Evolutionary conservation across 1,284 basidiomycete genomes (phyloP), one percentile per base, ranked within the genome.

Genomic region (Salmacisia buchloeana): DNA sequence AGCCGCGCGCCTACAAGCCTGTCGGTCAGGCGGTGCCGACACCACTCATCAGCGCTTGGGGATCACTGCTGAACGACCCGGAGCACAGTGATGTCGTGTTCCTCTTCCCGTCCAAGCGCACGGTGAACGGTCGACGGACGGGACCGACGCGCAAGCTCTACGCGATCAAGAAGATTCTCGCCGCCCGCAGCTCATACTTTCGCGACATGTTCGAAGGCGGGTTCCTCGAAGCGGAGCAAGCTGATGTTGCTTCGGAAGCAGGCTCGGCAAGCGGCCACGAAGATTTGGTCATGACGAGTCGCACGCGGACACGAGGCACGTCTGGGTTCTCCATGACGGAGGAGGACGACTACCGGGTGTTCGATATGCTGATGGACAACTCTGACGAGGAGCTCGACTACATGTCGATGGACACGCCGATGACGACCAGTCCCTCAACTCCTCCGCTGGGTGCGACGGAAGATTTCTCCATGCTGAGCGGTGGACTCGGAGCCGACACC

Each of bases 11-110:
- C 80, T 82, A 7, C 82, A 85, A 2, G 52, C 81, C 29, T n/a
- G 83, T 84, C 25, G 81, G 82, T 9, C 84, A 85, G 61, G 76
- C 81, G 6, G 86, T 90, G 6, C 88, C 89, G 0, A 86, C 83
- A 66, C 82, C 82, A 59, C 83, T 88, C 9, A 74, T 90, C 21
- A 86, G 87, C 64, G 86, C 87, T 2, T 83, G 92, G 54, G 90
- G 90, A 5, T 82, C 83, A 23, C 81, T 92, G 38, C 82, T 92
- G 6, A 88, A 92, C 70, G 89, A 92, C 74, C 88, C 87, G 45
- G 80, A 86, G 13, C 92, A 92, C 74, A 62, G 72, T 63, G 73
- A 75, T 59, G 69, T 74, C 18, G 72, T 75, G 15, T 75, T 75
- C 56, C 62, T 68, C 52, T 63, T 75, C 33, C 63, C 54, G 34